Base-by-base conservation (phyloP, 2,329 filamentous ascomycete species). In the Xylariaceae sp. region DNA sequence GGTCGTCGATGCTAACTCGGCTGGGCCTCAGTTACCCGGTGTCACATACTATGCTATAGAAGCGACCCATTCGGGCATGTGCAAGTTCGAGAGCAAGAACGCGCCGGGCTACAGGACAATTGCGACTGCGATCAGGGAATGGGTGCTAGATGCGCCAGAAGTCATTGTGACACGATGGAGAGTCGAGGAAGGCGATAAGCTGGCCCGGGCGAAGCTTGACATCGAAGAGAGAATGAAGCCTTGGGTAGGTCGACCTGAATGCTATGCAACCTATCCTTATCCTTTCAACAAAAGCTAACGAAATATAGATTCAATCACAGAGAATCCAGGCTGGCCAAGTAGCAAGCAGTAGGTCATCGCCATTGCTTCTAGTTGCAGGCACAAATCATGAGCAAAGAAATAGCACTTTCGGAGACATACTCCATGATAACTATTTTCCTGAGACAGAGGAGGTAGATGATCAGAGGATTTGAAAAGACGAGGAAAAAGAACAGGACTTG, bases 1-100 rank as follows among this genome's bases (percentile, higher is more conserved):
- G 56, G 79, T 91, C 39, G 88, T 91, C 2, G 86, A 89, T 55
- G 77, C 86, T 51, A 75, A 74, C 46, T 89, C 86, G 1, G 88
- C 88, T 1, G 80, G 84, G 19, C 88, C 87, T 0, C 80, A 82
- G 52, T 73, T 88, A 11, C 83, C 85, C 4, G 86, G 86, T 34
- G 86, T 88, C 0, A 84, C 81, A 42, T 85, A 86, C 60, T 88
- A 86, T 69, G 85, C 86, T n/a, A 87, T 76, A 26, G 66, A 71
- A 27, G 71, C 72, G 4, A 68, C 69, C 3, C 74, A 76, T 55
- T 67, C 70, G 0, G 67, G 70, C 31, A 71, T 76, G 62, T 74
- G 72, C 63, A 72, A 70, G 53, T 76, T 74, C 50, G 62, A 82
- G 27, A 79, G 78, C 58, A 75, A 77, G 47, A 80, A 76, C 57